Percentiles rank a stretch among this genome's conserved stretches.
Evolutionary conservation across 1,284 basidiomycete species (phyloP).

Genomic region (Cryptococcus sp.): DNA sequence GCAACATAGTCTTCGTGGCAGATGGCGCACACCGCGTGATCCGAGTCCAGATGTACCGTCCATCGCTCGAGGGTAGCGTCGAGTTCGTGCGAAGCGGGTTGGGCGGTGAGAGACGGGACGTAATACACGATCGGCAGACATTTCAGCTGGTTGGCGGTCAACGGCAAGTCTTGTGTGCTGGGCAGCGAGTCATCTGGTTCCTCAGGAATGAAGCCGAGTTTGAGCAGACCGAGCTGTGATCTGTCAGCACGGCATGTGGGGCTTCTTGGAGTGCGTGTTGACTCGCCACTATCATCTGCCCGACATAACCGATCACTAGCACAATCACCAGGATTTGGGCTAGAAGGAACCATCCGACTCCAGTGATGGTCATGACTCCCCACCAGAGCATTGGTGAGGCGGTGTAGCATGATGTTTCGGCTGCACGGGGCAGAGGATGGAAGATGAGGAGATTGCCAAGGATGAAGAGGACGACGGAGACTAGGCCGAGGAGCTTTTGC

Average conservation of each 20-base stretch:
- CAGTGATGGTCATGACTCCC: slow-evolving; percentile 37
- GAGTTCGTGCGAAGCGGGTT: slow-evolving; percentile 6
- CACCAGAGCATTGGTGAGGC: slow-evolving; percentile 42
- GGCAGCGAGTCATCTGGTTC: too few relatives aligned
- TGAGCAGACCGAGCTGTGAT: too few relatives aligned
- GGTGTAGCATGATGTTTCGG: slow-evolving; percentile 27
- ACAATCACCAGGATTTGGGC: slow-evolving; percentile 30
- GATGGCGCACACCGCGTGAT: slow-evolving; percentile 38
- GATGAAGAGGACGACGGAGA: slow-evolving; percentile 26
- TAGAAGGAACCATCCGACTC: slow-evolving; percentile 40
- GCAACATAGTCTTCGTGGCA: slow-evolving; percentile 38
- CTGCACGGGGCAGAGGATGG: slow-evolving; percentile 17
- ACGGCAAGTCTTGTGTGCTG: background rate
- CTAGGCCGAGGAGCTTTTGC: slow-evolving; percentile 18
- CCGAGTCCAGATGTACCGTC: slow-evolving; percentile 24
- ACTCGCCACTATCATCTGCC: slow-evolving; percentile 28
- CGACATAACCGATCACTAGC: slow-evolving; percentile 31
- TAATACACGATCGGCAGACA: background rate
- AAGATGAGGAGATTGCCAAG: slow-evolving; percentile 36
- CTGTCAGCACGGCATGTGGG: too few relatives aligned
- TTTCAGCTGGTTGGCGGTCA: background rate
- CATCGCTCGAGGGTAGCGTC: slow-evolving; percentile 15
- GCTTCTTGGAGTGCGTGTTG: background rate
- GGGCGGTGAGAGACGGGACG: background rate
- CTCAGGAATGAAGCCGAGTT: too few relatives aligned